Evolutionary conservation across 805 yeast genomes (phyloP).

Genomic region (Starmerella lactis-condensi): DNA sequence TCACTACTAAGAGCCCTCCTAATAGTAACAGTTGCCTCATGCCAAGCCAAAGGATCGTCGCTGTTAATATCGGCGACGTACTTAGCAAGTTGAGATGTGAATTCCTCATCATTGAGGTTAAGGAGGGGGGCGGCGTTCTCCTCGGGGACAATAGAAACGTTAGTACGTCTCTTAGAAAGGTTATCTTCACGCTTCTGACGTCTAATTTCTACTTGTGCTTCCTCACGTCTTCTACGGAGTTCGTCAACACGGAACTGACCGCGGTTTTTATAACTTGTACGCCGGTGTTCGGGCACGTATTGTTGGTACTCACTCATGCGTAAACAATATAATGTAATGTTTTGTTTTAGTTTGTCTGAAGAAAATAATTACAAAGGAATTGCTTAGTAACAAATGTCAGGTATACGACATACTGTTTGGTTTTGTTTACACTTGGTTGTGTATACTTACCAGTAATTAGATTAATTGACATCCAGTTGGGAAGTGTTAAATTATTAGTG

Average conservation of each 20-base stretch:
- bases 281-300: conserved; percentile 93
- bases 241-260: conserved; percentile 89
- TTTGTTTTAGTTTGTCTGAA: background rate
- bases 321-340: background rate
- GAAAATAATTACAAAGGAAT: too few relatives aligned
- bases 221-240: conserved; percentile 93
- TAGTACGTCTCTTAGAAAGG: conserved; percentile 77
- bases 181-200: conserved; percentile 94
- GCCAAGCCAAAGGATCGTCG: conserved; percentile 55
- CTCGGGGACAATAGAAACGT: conserved; percentile 27
- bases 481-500: too few relatives aligned
- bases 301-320: conserved; percentile 25
- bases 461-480: background rate
- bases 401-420: background rate
- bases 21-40: conserved; percentile 79
- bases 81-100: conserved; percentile 40
- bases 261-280: conserved; percentile 88
- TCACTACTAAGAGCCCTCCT: conserved; percentile 87
- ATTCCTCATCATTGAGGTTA: conserved; percentile 15
- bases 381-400: too few relatives aligned
- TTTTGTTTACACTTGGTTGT: background rate
- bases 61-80: conserved; percentile 71
- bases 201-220: conserved; percentile 87
- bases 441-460: background rate
- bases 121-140: conserved; percentile 34